Evolutionary conservation across 139 green algal genomes (phyloP), one percentile per base, ranked within the genome.

Genomic region (Auxenochlorella pyrenoidosa): DNA sequence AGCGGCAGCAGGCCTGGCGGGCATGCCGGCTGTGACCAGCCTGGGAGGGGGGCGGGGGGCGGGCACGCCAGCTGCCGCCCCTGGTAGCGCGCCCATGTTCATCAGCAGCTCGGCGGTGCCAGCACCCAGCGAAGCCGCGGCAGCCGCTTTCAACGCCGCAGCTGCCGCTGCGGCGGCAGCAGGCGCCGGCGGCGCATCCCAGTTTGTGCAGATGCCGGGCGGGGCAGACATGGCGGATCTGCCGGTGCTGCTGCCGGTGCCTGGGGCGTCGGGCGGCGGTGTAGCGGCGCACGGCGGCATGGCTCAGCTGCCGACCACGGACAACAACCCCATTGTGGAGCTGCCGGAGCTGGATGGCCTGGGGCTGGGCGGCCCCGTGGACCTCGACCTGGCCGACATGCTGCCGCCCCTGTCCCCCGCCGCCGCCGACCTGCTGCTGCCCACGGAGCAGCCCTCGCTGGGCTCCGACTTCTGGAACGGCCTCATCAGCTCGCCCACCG

Each of bases 321-420:
- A 54, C 83, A 79, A 19, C 30, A 65, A 60, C 36, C 86, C 78
- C 36, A 85, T 89, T 24, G 44, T 82, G 40, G 86, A 89, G 60
- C 65, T 89, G 26, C 86, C 86, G 0, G 65, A 73, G 66, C 85
- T 88, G 60, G 75, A 84, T 19, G 44, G 65, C 2, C 54, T 88
- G 22, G 60, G 44, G 3, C 47, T 86, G 76, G 87, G 66, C 28
- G 66, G 75, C 54, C 54, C 54, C 38, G 47, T 73, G 10, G 68
- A 83, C 70, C 51, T 88, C 38, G 79, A 86, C 66, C 66, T 86
- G 43, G 47, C 58, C 21, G 82, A 86, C 66, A 75, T 86, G 66
- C 82, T 86, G 43, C 47, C 79, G 8, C 79, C 81, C 21, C 30
- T 78, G 66, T 47, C n/a, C 0, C 51, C 77, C 18, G 34, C 38